Percentiles rank a stretch among this genome's conserved stretches.
Conservation (phyloP, 495 filamentous ascomycete genomes). For the Tirmania nivea region DNA sequence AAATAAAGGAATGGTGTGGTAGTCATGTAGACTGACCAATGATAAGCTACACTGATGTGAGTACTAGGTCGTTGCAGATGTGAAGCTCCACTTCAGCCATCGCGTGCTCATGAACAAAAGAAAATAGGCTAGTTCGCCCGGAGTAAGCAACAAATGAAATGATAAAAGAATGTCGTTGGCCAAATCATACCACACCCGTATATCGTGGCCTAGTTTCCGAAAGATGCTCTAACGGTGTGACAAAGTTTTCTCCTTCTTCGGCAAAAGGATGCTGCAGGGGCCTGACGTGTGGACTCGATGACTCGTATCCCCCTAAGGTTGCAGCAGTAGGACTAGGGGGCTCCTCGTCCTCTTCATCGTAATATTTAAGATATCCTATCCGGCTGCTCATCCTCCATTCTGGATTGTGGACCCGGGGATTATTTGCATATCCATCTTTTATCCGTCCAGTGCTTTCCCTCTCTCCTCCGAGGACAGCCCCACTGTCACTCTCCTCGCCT, state of each 20-base stretch:
- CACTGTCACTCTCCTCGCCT: conserved; percentile 13
- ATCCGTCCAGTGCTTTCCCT: not conserved
- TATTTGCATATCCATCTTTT: not conserved
- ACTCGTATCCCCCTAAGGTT: not conserved
- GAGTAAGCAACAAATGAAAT: not conserved
- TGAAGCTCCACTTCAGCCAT: too few species aligned
- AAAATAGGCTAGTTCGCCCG: too few species aligned
- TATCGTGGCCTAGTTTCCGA: not conserved
- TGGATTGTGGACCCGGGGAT: not conserved
- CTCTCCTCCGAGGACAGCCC: not conserved
- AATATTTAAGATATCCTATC: not conserved
- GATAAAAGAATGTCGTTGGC: not conserved
- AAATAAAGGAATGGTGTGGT: too few species aligned
- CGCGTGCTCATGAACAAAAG: too few species aligned
- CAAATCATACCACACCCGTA: not conserved
- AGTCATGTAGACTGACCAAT: too few species aligned
- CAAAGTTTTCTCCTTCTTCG: not conserved
- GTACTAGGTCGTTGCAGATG: too few species aligned
- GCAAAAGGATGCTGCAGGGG: not conserved
- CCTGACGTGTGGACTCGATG: not conserved
- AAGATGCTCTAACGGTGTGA: not conserved
- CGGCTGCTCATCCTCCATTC: not conserved
- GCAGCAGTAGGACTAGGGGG: not conserved
- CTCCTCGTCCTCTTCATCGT: not conserved
- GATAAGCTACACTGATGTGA: too few species aligned